phyloP scores from a whole-genome alignment of 2,329 filamentous ascomycete genomes.

The Helicocarpus griseus region DNA sequence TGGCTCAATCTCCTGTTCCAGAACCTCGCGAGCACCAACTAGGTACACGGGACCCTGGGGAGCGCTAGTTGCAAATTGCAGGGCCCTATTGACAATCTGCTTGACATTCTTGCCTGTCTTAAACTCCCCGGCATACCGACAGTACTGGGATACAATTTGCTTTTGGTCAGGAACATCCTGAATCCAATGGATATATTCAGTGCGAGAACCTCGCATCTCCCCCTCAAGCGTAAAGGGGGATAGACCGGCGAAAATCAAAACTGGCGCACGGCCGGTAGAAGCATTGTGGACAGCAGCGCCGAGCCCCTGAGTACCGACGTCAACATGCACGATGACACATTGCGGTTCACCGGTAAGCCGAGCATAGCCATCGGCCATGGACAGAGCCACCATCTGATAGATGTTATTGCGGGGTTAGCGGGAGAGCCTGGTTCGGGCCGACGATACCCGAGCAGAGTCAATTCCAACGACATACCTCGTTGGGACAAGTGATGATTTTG shows the following conservation, averaged over 20 bases:
- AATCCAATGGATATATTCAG: conserved; percentile 80
- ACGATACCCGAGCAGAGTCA: conserved; percentile 7
- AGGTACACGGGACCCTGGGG: conserved; percentile 75
- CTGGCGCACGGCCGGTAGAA: conserved; percentile 61
- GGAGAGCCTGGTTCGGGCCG: conserved; percentile 4
- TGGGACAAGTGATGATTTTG: conserved; percentile 67
- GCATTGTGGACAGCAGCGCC: conserved; percentile 73
- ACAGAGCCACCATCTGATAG: conserved; percentile 67
- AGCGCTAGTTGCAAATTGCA: conserved; percentile 70
- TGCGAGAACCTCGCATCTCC: conserved; percentile 65
- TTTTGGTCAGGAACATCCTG: conserved; percentile 77
- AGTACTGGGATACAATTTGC: conserved; percentile 74
- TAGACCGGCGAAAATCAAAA: conserved; percentile 68
- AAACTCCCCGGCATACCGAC: conserved; percentile 71
- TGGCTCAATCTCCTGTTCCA: conserved; percentile 73
- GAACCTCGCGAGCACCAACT: conserved; percentile 66
- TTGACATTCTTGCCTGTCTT: conserved; percentile 79
- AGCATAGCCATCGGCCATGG: conserved; percentile 75
- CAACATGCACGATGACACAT: conserved; percentile 70
- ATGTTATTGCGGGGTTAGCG: conserved; percentile 11
- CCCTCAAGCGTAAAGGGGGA: conserved; percentile 69
- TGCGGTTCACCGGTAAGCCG: conserved; percentile 62
- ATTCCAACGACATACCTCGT: conserved; percentile 49
- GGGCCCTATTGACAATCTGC: conserved; percentile 75
- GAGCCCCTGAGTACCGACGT: conserved; percentile 71